Conservation (phyloP, 352 stramenopile genomes). For the Phytophthora sp. region DNA sequence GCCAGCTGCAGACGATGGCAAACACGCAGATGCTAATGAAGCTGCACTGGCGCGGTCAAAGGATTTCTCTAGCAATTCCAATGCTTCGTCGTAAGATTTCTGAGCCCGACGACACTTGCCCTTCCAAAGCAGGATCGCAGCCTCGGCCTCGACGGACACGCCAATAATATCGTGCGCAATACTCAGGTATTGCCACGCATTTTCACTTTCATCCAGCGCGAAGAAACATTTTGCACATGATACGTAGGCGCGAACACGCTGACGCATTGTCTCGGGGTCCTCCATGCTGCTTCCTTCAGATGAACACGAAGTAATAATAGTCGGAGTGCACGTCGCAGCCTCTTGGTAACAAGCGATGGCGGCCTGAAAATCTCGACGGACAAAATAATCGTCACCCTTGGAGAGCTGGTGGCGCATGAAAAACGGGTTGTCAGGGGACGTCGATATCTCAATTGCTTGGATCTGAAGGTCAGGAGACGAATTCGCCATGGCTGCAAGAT, state of each 20-base stretch:
- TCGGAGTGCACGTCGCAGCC: constrained; percentile 35
- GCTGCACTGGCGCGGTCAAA: constrained; percentile 61
- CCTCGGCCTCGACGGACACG: constrained; percentile 50
- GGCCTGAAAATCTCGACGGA: constrained; percentile 59
- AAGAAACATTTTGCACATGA: constrained; percentile 72
- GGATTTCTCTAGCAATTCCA: constrained; percentile 54
- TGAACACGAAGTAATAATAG: constrained; percentile 18
- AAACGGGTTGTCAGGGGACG: constrained; percentile 47
- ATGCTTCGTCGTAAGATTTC: constrained; percentile 54
- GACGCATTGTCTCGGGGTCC: constrained; percentile 43
- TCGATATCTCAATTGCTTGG: constrained; percentile 42
- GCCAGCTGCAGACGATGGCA: constrained; percentile 39
- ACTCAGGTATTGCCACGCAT: constrained; percentile 48
- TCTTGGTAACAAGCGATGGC: constrained; percentile 63
- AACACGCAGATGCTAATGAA: constrained; percentile 35
- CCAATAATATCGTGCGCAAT: constrained; percentile 44
- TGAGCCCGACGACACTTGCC: constrained; percentile 66
- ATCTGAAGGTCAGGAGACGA: constrained; percentile 41
- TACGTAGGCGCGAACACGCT: constrained; percentile 54
- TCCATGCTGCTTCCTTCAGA: constrained; percentile 30
- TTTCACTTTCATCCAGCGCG: constrained; percentile 54
- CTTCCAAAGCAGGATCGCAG: constrained; percentile 64
- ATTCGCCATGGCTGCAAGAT: constrained; percentile 44
- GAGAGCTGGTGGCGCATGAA: constrained; percentile 65
- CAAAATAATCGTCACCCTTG: constrained; percentile 66